These are phyloP conservation scores for Alternaria solani DNA, from an alignment of 2,329 filamentous ascomycete species.

Conservation along the genomic window DNA sequence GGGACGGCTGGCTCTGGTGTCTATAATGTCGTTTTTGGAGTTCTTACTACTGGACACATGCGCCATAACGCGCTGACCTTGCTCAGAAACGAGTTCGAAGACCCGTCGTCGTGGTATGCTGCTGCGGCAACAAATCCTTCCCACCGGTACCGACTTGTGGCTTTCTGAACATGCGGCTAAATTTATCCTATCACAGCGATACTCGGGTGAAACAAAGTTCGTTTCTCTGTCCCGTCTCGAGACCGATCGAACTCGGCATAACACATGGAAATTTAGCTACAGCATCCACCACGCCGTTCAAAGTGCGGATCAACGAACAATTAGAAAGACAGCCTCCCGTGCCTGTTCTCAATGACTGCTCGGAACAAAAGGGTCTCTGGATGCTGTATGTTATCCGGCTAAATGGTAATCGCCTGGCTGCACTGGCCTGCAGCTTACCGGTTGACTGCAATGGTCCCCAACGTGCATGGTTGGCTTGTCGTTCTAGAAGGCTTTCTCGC, in stretches of 20 bases:
- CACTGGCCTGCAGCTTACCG: constrained; percentile 23
- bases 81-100: neutral
- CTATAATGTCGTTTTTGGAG: neutral
- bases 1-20: too few species aligned
- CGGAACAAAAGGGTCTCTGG: neutral
- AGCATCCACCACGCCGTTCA: neutral
- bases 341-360: neutral
- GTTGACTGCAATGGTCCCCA: constrained; percentile 3
- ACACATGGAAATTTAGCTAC: neutral
- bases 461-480: neutral
- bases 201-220: neutral
- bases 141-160: constrained; percentile 5
- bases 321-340: neutral
- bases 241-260: neutral
- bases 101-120: constrained; percentile 4
- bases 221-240: neutral
- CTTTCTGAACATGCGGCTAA: neutral
- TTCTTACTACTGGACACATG: neutral
- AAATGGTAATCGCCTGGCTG: constrained; percentile 27
- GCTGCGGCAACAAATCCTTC: neutral
- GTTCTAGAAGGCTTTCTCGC: neutral
- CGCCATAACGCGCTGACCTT: neutral
- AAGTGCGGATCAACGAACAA: neutral
- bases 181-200: neutral
- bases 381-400: constrained; percentile 37